These are phyloP conservation scores for Vickermania ingenoplastis DNA, from an alignment of 208 protist species.

Conservation along the genomic window DNA sequence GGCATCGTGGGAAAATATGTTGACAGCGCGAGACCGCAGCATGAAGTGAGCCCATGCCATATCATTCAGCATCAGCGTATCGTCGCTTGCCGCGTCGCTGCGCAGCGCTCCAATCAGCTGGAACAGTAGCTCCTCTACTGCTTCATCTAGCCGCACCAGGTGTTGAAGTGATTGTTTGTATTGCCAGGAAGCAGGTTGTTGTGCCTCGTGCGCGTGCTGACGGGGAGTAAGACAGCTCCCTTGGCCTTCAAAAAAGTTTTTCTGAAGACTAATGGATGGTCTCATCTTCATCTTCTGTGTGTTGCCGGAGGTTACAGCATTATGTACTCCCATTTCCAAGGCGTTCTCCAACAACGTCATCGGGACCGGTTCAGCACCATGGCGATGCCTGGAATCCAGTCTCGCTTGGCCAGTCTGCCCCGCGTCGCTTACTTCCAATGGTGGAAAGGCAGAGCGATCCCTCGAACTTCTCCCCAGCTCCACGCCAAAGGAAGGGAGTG, in stretches of 20 bases:
- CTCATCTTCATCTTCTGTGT: neutral
- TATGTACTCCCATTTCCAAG: neutral
- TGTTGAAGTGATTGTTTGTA: neutral
- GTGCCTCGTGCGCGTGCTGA: neutral
- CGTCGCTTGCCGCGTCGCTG: no score
- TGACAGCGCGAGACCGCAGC: conserved; percentile 68
- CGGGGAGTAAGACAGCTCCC: neutral
- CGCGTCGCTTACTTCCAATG: no score
- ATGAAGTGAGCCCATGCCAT: conserved; percentile 82
- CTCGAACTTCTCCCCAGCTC: neutral
- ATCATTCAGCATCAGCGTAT: no score
- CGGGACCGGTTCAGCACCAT: no score
- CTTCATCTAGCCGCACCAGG: neutral
- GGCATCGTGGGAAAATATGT: conserved; percentile 19
- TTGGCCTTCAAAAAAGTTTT: neutral
- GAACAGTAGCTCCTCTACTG: neutral
- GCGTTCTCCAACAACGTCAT: no score
- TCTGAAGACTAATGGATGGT: neutral
- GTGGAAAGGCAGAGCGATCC: no score
- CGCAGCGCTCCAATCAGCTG: no score
- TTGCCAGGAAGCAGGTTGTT: neutral
- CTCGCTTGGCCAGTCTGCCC: no score
- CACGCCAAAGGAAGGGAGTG: neutral
- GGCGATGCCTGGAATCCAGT: no score
- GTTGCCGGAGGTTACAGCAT: neutral